Base-by-base conservation (phyloP, 305 asterid species). In the Solanum hybrid region DNA sequence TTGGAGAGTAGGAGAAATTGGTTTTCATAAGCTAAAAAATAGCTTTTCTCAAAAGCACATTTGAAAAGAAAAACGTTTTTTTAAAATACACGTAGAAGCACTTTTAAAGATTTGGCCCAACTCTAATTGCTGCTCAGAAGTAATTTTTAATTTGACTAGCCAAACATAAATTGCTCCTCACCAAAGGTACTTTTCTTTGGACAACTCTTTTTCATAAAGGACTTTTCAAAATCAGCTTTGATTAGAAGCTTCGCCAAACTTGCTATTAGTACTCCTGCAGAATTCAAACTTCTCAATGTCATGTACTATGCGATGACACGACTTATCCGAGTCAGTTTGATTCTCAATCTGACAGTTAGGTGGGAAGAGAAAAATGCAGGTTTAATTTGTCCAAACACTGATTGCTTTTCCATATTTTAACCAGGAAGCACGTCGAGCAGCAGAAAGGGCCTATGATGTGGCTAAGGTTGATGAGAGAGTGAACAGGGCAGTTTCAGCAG, bases 381-480 rank as follows among this genome's bases (percentile, higher is more conserved):
- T 85, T 85, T 85, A 85, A 22, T 85, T 85, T 85, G 33, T 2
- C 46, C 33, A 85, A 84, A 51, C 42, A 9, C 69, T 73, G 18
- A 67, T 11, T 35, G 24, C 16, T 4, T 83, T 14, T 88, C 67
- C 85, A 78, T 90, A 11, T 67, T 29, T 35, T 69, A 51, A 34
- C 33, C 87, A 92, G 93, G 93, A 92, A 73, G 92, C 93, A n/a
- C 91, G 91, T 3, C 90, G 89, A 67, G 92, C 92, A 31, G 91
- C 93, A 34, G 92, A 88, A 78, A 91, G 84, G 89, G 91, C 92
- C 57, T 79, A 87, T 26, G 90, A 89, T 26, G 90, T 91, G 69
- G 87, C 81, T 29, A 91, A 92, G 84, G 93, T 92, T 57, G 92
- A 91, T 34, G 93, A 90, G 34, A 89, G 92, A 71, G 92, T 89